Conservation (phyloP, 1,284 basidiomycete species). For the Pseudozyma pruni region DNA sequence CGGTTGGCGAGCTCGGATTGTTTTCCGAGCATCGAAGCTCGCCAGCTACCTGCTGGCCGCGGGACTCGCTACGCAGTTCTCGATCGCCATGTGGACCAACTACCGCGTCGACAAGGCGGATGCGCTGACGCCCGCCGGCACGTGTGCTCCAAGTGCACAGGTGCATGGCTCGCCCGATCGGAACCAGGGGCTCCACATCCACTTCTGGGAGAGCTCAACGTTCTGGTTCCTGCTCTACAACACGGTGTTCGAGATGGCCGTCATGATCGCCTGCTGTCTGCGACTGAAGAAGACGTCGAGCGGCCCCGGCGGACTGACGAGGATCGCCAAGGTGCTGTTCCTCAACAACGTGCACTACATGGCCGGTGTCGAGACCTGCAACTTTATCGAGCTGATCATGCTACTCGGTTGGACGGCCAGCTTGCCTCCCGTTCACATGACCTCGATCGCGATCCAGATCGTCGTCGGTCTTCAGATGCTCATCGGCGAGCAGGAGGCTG, state of each 20-base stretch:
- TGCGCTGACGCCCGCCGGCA: conserved; percentile 23
- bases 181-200: conserved; percentile 1
- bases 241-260: conserved; percentile 25
- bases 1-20: conserved; percentile 40
- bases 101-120: conserved; percentile 30
- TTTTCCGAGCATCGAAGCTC: conserved; percentile 14
- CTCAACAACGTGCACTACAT: conserved; percentile 54
- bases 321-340: conserved; percentile 40
- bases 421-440: conserved; percentile 30
- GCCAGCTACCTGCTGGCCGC: conserved; percentile 14
- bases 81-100: conserved; percentile 35
- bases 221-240: conserved; percentile 51
- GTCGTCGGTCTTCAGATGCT: conserved; percentile 39
- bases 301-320: conserved; percentile 33
- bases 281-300: conserved; percentile 28
- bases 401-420: conserved; percentile 26
- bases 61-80: conserved; percentile 28
- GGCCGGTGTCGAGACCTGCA: conserved; percentile 29
- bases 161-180: neutral
- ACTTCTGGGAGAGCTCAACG: conserved; percentile 33
- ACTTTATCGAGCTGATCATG: conserved; percentile 33
- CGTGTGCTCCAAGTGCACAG: conserved; percentile 16
- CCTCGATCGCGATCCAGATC: conserved; percentile 39
- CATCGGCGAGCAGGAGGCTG: conserved; percentile 47
- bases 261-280: conserved; percentile 23